Evolutionary conservation across 192 early-diverging fungal genomes (phyloP).

Genomic region (Entomortierella chlamydospora): DNA sequence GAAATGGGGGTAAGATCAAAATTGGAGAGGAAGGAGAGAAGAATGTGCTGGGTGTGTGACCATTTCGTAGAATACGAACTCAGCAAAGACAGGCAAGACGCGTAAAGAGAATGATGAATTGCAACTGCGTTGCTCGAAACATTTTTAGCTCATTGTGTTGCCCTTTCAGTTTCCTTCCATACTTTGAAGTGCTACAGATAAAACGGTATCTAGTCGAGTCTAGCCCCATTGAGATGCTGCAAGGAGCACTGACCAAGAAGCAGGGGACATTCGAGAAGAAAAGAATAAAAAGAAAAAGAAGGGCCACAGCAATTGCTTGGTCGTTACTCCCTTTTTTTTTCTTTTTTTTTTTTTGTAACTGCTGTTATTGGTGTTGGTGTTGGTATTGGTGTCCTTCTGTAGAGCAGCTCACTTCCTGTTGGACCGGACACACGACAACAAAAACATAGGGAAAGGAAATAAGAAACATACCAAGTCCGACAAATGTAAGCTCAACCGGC

Average conservation of each 20-base stretch:
- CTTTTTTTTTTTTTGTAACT: not conserved
- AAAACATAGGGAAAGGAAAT: too few relatives aligned
- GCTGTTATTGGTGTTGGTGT: too few relatives aligned
- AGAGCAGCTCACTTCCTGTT: too few relatives aligned
- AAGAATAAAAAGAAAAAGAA: not conserved
- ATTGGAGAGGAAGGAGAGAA: not conserved
- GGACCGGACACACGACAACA: not conserved
- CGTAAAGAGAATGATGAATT: too few relatives aligned
- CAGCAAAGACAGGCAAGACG: not conserved
- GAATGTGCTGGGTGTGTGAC: not conserved
- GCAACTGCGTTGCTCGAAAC: too few relatives aligned
- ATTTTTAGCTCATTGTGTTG: too few relatives aligned
- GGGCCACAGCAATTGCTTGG: not conserved
- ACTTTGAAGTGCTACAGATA: too few relatives aligned
- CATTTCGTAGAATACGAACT: slow-evolving; percentile 13
- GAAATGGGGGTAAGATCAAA: not conserved
- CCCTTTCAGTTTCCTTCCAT: too few relatives aligned
- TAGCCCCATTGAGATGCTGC: not conserved
- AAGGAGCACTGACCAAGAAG: not conserved
- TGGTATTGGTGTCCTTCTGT: too few relatives aligned
- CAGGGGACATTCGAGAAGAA: not conserved
- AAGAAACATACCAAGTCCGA: slow-evolving; percentile 37
- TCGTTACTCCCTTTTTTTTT: not conserved
- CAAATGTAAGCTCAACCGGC: slow-evolving; percentile 47
- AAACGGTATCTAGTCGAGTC: too few relatives aligned